A percentile compares a stretch with the other conserved stretches of the same genome.
phyloP scores from a whole-genome alignment of 208 protist species.

The Angomonas deanei region DNA sequence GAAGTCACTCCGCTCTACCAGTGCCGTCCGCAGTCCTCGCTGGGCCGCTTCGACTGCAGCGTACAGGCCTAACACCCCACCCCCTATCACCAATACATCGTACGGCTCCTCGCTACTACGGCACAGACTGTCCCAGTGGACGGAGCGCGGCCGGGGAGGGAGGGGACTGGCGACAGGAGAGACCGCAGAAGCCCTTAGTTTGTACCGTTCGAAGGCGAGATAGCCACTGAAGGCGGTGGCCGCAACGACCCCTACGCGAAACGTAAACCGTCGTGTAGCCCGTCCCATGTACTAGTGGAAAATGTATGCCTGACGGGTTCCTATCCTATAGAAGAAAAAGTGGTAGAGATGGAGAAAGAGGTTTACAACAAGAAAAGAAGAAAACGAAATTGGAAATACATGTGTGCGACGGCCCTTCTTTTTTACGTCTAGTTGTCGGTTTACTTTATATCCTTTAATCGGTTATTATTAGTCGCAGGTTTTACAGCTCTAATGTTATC shows the following conservation, averaged over 20 bases:
- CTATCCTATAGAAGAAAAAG: too few relatives aligned
- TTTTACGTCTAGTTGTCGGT: too few relatives aligned
- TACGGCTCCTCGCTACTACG: slow-evolving; percentile 23
- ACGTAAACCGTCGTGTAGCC: slow-evolving; percentile 24
- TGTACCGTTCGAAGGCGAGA: slow-evolving; percentile 43
- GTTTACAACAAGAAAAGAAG: slow-evolving; percentile 1
- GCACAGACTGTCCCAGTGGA: slow-evolving; percentile 18
- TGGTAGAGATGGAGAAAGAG: slow-evolving; percentile 3
- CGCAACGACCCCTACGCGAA: slow-evolving; percentile 20
- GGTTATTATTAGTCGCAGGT: neutral
- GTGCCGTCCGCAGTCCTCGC: slow-evolving; percentile 61
- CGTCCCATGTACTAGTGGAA: slow-evolving; percentile 30
- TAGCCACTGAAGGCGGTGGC: slow-evolving; percentile 4
- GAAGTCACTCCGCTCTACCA: slow-evolving; percentile 70
- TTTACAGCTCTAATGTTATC: slow-evolving; percentile 38
- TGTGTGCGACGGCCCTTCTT: too few relatives aligned
- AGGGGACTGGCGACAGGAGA: neutral
- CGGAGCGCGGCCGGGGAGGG: slow-evolving; percentile 6
- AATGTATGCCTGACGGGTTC: too few relatives aligned
- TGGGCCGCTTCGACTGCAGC: slow-evolving; percentile 77
- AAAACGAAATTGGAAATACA: neutral
- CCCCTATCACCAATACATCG: slow-evolving; percentile 75
- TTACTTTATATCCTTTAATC: too few relatives aligned
- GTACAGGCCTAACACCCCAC: slow-evolving; percentile 67
- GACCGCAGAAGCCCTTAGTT: slow-evolving; percentile 14